Evolutionary conservation across 2,329 filamentous ascomycete species (phyloP).

Genomic region (Apiospora koreana): DNA sequence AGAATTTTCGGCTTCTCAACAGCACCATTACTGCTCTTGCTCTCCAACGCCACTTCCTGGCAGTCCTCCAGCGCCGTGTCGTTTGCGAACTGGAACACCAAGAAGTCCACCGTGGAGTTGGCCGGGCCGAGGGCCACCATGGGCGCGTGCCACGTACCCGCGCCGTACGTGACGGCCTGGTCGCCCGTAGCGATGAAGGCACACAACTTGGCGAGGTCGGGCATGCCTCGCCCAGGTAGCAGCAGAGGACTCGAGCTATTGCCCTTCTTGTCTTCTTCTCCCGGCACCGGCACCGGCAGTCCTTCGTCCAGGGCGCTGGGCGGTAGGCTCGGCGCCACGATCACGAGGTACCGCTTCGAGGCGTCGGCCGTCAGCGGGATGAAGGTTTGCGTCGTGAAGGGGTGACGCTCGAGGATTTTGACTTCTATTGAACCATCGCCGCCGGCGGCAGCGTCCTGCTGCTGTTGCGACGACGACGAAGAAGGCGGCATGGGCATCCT

Average conservation of each 20-base stretch:
- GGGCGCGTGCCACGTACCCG: slow-evolving; percentile 93
- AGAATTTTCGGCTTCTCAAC: slow-evolving; percentile 22
- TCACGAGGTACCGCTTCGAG: slow-evolving; percentile 69
- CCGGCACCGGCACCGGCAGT: slow-evolving; percentile 40
- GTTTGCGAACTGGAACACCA: slow-evolving; percentile 88
- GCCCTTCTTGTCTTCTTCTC: slow-evolving; percentile 28
- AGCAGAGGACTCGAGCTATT: slow-evolving; percentile 17
- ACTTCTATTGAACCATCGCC: slow-evolving; percentile 54
- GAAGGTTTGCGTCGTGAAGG: slow-evolving; percentile 93
- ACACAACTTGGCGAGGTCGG: slow-evolving; percentile 68
- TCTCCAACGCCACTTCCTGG: slow-evolving; percentile 63
- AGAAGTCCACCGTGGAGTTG: slow-evolving; percentile 71
- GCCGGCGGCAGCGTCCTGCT: neutral
- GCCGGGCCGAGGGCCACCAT: slow-evolving; percentile 79
- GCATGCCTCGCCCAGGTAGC: slow-evolving; percentile 63
- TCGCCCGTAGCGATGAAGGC: slow-evolving; percentile 78
- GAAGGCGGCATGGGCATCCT: slow-evolving; percentile 44
- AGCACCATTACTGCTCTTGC: slow-evolving; percentile 29
- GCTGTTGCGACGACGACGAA: neutral
- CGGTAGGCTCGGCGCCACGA: slow-evolving; percentile 79
- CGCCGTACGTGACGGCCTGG: slow-evolving; percentile 89
- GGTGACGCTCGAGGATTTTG: slow-evolving; percentile 82
- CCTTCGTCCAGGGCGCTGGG: slow-evolving; percentile 35
- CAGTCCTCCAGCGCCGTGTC: slow-evolving; percentile 83
- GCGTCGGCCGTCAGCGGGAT: slow-evolving; percentile 64